Conservation (phyloP, 768 basidiomycete genomes). For the Tricholoma bakamatsutake region DNA sequence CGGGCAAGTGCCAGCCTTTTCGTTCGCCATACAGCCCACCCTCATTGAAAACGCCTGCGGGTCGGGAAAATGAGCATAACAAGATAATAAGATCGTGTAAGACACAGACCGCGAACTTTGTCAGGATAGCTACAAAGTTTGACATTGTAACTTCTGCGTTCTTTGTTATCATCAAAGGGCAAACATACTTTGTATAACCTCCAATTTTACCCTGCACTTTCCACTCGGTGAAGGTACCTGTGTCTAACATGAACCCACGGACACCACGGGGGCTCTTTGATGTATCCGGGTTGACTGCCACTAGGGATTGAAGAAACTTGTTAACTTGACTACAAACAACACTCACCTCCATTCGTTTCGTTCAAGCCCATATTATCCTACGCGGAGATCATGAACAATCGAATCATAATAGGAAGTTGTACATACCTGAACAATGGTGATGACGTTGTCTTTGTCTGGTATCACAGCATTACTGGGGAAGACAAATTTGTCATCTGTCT, state of each 20-base stretch:
- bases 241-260: slow-evolving; percentile 65
- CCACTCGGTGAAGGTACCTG: slow-evolving; percentile 57
- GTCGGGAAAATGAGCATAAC: neutral
- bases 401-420: neutral
- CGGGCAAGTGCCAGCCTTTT: slow-evolving; percentile 69
- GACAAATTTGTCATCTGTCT: slow-evolving; percentile 60
- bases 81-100: neutral
- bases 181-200: slow-evolving; percentile 55
- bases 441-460: slow-evolving; percentile 58
- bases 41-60: slow-evolving; percentile 56
- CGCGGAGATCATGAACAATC: neutral
- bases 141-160: neutral
- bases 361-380: slow-evolving; percentile 77
- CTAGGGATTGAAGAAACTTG: neutral
- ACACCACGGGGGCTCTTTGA: slow-evolving; percentile 76
- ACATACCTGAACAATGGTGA: slow-evolving; percentile 68
- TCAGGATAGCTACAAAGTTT: slow-evolving; percentile 57
- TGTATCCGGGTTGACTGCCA: slow-evolving; percentile 37
- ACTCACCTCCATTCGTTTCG: slow-evolving; percentile 45
- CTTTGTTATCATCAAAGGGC: neutral
- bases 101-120: slow-evolving; percentile 43
- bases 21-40: slow-evolving; percentile 71
- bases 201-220: slow-evolving; percentile 73
- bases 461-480: slow-evolving; percentile 55
- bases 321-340: neutral